Conservation (phyloP, 2,329 filamentous ascomycete genomes). For the Byssochlamys sp. region DNA sequence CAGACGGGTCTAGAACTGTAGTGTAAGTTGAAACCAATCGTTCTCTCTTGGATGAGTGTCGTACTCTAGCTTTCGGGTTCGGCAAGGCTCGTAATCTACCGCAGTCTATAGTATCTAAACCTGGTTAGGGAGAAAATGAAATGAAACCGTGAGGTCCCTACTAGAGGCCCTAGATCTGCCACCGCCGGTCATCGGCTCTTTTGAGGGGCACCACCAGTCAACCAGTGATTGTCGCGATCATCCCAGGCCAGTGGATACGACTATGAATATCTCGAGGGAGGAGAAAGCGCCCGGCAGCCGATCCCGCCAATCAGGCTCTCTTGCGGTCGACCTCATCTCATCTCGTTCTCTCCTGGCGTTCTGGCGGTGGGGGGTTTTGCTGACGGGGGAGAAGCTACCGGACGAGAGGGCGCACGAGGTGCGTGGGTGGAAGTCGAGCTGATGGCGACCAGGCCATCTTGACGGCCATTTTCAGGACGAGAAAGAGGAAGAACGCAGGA, state of each 20-base stretch:
- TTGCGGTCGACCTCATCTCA: not conserved
- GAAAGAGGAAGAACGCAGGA: not conserved
- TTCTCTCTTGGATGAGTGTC: not conserved
- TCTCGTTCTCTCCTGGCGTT: not conserved
- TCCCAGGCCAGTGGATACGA: not conserved
- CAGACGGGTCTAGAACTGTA: not conserved
- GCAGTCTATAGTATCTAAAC: not conserved
- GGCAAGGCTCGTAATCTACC: not conserved
- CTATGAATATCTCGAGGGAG: not conserved
- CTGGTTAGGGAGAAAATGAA: not conserved
- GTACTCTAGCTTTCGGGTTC: not conserved
- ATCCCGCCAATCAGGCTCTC: constrained; percentile 7
- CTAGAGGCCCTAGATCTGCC: not conserved
- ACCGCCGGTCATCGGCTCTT: not conserved
- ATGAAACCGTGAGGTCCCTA: not conserved
- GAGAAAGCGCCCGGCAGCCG: not conserved
- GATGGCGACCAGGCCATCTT: not conserved
- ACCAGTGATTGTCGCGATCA: not conserved
- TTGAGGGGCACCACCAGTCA: not conserved
- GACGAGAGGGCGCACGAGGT: not conserved
- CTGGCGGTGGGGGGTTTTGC: not conserved
- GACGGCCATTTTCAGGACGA: not conserved
- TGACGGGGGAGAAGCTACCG: not conserved
- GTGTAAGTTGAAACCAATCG: not conserved
- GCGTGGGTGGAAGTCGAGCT: not conserved